These are phyloP conservation scores for Hygrocybe coccinea DNA, from an alignment of 768 basidiomycete genomes.

Conservation along the genomic window DNA sequence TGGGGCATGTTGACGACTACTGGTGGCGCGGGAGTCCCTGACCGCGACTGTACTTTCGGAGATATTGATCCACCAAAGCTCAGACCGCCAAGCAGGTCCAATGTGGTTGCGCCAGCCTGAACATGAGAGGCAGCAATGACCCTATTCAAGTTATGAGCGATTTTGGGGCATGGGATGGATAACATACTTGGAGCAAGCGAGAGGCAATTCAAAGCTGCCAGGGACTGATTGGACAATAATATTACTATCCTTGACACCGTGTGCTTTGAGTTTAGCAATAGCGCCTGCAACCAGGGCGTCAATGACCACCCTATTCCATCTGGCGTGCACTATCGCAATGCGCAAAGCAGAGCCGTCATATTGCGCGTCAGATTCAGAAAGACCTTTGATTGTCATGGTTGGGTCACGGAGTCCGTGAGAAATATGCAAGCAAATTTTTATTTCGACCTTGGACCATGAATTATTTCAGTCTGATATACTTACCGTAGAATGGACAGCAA, in stretches of 20 bases:
- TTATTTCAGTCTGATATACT: no score
- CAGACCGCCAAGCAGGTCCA: constrained; percentile 72
- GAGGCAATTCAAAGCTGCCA: constrained; percentile 92
- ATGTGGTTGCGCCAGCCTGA: constrained; percentile 71
- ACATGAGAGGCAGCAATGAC: constrained; percentile 84
- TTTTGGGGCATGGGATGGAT: neutral
- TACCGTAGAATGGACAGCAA: constrained; percentile 44
- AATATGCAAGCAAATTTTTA: neutral
- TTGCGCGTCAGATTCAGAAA: constrained; percentile 50
- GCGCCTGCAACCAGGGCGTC: constrained; percentile 80
- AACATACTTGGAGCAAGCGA: constrained; percentile 75
- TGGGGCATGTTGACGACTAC: constrained; percentile 36
- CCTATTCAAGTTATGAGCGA: constrained; percentile 37
- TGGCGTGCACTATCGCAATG: constrained; percentile 88
- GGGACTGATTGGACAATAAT: constrained; percentile 91
- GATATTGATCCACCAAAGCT: constrained; percentile 36
- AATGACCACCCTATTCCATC: constrained; percentile 92
- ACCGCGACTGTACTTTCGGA: constrained; percentile 40
- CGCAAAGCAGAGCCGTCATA: constrained; percentile 81
- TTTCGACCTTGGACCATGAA: no score
- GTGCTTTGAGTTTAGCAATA: constrained; percentile 70
- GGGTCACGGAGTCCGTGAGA: neutral
- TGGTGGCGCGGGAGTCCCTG: constrained; percentile 49
- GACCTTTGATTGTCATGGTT: constrained; percentile 69
- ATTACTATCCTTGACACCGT: constrained; percentile 84